Percentiles rank a stretch among this genome's conserved stretches.
These are phyloP conservation scores for Linnemannia exigua DNA, from an alignment of 192 early-diverging fungal genomes.

Conservation along the genomic window DNA sequence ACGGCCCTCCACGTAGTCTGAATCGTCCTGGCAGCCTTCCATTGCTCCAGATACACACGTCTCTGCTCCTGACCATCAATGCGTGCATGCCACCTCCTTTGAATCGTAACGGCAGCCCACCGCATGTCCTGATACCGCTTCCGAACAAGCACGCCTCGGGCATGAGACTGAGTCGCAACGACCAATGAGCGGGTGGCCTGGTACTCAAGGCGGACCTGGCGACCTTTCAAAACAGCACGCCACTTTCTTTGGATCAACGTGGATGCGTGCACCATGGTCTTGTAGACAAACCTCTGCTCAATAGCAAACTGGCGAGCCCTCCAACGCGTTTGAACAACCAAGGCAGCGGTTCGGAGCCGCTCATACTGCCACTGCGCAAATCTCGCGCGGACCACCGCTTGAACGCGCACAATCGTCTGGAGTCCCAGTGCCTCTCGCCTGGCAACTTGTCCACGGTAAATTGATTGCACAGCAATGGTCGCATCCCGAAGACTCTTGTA, in stretches of 20 bases:
- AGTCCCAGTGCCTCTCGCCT: conserved; percentile 18
- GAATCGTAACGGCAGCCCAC: conserved; percentile 29
- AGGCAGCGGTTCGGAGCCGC: conserved; percentile 22
- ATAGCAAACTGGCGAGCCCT: conserved; percentile 26
- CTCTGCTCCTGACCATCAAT: conserved; percentile 18
- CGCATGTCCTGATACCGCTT: conserved; percentile 20
- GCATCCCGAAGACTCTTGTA: conserved; percentile 25
- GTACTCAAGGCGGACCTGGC: conserved; percentile 32
- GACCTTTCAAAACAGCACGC: conserved; percentile 30
- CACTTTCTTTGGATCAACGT: conserved; percentile 38
- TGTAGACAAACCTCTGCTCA: conserved; percentile 24
- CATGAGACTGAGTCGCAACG: conserved; percentile 45
- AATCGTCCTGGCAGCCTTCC: conserved; percentile 30
- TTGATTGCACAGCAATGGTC: conserved; percentile 31
- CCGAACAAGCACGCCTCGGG: conserved; percentile 27
- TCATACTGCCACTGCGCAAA: conserved; percentile 31
- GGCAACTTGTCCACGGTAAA: conserved; percentile 33
- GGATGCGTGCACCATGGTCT: conserved; percentile 12
- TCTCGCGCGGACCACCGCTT: conserved; percentile 33
- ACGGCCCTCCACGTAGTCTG: conserved; percentile 35
- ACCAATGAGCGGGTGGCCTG: background rate
- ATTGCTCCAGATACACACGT: conserved; percentile 23
- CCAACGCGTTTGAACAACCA: conserved; percentile 43
- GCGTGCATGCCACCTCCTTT: conserved; percentile 36
- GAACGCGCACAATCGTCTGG: conserved; percentile 35